Base-by-base conservation (phyloP, 495 filamentous ascomycete species). In the Aspergillus steynii region DNA sequence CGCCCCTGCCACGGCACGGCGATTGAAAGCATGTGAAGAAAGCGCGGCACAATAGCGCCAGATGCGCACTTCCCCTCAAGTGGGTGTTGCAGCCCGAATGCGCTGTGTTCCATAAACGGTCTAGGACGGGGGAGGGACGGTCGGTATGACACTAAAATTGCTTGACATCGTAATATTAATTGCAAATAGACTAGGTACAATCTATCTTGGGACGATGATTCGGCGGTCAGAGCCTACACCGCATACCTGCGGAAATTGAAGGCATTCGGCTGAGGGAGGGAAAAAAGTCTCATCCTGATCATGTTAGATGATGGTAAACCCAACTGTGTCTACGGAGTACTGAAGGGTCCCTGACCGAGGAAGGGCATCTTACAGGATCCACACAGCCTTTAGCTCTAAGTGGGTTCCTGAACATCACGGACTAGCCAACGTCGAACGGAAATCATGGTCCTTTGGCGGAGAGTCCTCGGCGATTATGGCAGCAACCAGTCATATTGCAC, bases 21-120 rank as follows among this genome's bases (percentile, higher is more conserved):
- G 9, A 42, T 34, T 20, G 53, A 45, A 46, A 55, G 53, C 53
- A 55, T 46, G 53, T 55, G 53, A 55, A 55, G 37, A 55, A 55
- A 45, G 26, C 46, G 10, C 34, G 53, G 53, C 53, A 47, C 15
- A 28, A 55, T 55, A 29, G 53, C 53, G 53, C 26, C 53, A 45
- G 42, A 45, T 55, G 42, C 26, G 31, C 25, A 15, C 28, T 45
- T 26, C 32, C 53, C 53, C 53, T 55, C 53, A 45, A 25, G 32
- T n/a, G 31, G 14, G 42, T 31, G 32, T 31, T 26, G 29, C 15
- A 42, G 53, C 31, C 42, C 53, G 29, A 55, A 55, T 55, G 53
- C 53, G 34, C 29, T 46, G 14, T 14, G 37, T 25, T 55, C 53
- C 53, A 12, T 46, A 55, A 55, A 29, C 34, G 53, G 53, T n/a